Conservation (phyloP, 805 yeast species). For the Suhomyces vadensis region DNA sequence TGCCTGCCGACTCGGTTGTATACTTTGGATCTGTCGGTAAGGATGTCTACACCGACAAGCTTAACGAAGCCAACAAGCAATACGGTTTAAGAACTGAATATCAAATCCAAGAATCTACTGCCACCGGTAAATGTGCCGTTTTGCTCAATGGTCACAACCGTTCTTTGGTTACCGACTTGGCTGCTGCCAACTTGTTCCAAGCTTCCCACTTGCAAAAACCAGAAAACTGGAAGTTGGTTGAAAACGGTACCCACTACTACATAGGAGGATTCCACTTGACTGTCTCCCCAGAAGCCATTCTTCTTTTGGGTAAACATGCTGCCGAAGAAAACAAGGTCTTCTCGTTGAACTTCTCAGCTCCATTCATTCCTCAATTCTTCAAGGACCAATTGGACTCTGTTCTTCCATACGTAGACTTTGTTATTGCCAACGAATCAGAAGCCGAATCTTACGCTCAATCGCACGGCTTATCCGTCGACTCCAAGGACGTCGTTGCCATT, state of each 20-base stretch:
- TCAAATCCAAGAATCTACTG: constrained; percentile 70
- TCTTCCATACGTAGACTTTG: constrained; percentile 83
- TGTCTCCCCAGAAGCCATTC: constrained; percentile 93
- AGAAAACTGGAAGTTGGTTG: constrained; percentile 86
- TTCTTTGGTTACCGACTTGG: constrained; percentile 92
- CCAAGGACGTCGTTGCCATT: constrained; percentile 66
- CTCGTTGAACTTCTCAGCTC: constrained; percentile 89
- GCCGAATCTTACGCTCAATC: constrained; percentile 92
- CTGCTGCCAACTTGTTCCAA: constrained; percentile 97
- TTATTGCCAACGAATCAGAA: constrained; percentile 96
- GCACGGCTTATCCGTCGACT: constrained; percentile 54
- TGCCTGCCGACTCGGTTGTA: constrained; percentile 78
- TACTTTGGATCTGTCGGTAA: constrained; percentile 97
- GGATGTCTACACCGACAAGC: constrained; percentile 80
- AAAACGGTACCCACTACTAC: constrained; percentile 78
- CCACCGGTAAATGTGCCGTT: constrained; percentile 99
- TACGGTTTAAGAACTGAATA: constrained; percentile 90
- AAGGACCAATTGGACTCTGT: constrained; percentile 82
- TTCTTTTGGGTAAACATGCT: constrained; percentile 88
- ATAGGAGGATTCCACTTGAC: constrained; percentile 99
- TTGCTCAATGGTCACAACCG: constrained; percentile 84
- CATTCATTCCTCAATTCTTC: constrained; percentile 94
- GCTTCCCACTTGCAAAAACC: constrained; percentile 83
- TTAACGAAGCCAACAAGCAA: constrained; percentile 75
- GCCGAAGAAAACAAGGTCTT: constrained; percentile 76